Evolutionary conservation across 371 early-diverging fungal genomes (phyloP), one percentile per base, ranked within the genome.

Genomic region (Mucor irregularis): DNA sequence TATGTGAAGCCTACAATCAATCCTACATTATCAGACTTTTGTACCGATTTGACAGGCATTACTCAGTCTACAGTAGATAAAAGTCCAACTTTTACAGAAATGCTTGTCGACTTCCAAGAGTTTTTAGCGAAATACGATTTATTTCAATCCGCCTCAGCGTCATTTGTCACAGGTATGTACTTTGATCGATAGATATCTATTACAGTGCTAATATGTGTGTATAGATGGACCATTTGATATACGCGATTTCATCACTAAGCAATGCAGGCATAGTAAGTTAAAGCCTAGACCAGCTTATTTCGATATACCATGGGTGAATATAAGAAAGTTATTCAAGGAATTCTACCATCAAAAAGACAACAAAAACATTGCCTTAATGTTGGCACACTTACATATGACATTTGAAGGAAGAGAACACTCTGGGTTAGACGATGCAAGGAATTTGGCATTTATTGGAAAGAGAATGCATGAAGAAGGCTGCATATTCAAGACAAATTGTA

Each of bases 151-250:
- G 59, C 58, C 4, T 40, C 68, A 10, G 70, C 71, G 21, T 55
- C 53, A n/a, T 78, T 73, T 60, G 71, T 75, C 5, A 80, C 73
- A 40, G 73, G 73, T 76, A 71, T 42, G 5, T 7, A 42, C n/a
- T n/a, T n/a, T n/a, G n/a, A n/a, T n/a, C n/a, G n/a, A n/a, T n/a
- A n/a, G n/a, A n/a, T n/a, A n/a, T n/a, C n/a, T n/a, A n/a, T n/a
- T n/a, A n/a, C n/a, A n/a, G n/a, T n/a, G n/a, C n/a, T n/a, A n/a
- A 7, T 8, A 14, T 17, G 6, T 6, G 39, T 56, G 71, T 30
- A 71, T 81, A 56, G 90, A 90, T 66, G 92, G 93, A 0, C 90
- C 90, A 0, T 92, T 86, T 79, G 94, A 93, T 64, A 82, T 92
- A 42, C 86, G 90, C 3, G 89, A 90, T 53, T 93, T 91, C 67